These are phyloP conservation scores for Rosa lucieae DNA, from an alignment of 306 rosid species.

Conservation along the genomic window DNA sequence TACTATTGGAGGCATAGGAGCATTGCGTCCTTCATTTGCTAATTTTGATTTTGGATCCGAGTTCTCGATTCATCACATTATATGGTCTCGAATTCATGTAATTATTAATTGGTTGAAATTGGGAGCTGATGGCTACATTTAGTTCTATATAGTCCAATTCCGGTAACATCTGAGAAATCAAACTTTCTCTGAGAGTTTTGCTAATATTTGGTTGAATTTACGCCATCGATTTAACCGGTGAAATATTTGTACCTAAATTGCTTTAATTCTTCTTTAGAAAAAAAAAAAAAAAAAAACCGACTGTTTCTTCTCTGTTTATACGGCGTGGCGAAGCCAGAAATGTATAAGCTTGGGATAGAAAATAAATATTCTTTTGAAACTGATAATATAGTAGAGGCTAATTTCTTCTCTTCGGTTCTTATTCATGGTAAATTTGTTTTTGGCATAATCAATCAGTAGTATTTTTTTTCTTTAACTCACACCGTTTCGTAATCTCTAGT, in stretches of 20 bases:
- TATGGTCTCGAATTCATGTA: conserved; percentile 23
- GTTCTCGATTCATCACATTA: not conserved
- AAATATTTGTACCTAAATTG: not conserved
- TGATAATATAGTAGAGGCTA: not conserved
- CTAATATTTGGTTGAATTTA: conserved; percentile 8
- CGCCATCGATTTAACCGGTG: not conserved
- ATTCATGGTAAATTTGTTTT: not conserved
- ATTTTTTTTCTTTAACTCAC: not conserved
- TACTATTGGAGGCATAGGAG: not conserved
- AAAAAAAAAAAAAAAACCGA: not conserved
- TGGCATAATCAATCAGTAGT: no score
- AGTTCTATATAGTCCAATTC: conserved; percentile 1
- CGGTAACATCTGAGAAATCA: conserved; percentile 19
- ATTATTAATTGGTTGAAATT: conserved; percentile 26
- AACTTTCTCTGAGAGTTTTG: not conserved
- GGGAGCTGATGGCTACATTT: conserved; percentile 20
- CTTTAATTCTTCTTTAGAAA: not conserved
- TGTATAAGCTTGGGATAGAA: not conserved
- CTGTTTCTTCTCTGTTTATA: not conserved
- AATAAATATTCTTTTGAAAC: not conserved
- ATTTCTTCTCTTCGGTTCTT: not conserved
- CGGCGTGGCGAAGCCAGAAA: not conserved
- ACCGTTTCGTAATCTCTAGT: not conserved
- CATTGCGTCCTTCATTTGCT: not conserved
- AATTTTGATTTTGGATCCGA: conserved; percentile 35